These are phyloP conservation scores for Reutealis trisperma DNA, from an alignment of 345 rosid genomes.

Conservation along the genomic window DNA sequence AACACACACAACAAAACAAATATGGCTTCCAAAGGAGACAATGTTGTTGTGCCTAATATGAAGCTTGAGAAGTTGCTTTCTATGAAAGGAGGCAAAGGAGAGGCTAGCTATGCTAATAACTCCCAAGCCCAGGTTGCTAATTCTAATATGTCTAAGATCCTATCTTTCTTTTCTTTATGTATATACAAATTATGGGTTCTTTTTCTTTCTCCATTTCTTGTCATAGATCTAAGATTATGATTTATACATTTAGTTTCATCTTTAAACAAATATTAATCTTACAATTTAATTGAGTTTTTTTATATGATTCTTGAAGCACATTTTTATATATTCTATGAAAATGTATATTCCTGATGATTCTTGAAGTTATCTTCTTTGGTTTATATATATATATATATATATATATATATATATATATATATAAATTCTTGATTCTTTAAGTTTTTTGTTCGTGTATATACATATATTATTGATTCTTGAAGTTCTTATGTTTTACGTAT, in stretches of 20 bases:
- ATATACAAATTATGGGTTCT: not conserved
- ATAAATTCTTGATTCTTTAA: no score
- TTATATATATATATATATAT: no score
- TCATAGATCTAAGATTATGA: not conserved
- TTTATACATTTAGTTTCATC: not conserved
- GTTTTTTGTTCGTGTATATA: no score
- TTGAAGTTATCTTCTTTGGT: no score
- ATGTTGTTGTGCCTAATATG: slow-evolving; percentile 60
- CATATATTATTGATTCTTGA: no score
- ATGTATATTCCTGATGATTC: no score
- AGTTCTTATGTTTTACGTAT: no score
- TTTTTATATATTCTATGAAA: no score
- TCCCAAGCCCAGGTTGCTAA: slow-evolving; percentile 85
- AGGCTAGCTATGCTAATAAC: slow-evolving; percentile 88
- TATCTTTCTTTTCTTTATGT: not conserved
- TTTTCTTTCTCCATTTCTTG: not conserved
- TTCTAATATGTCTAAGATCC: not conserved
- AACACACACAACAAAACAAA: not conserved
- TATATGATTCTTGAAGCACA: no score
- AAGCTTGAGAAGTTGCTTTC: slow-evolving; percentile 82
- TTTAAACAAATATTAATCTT: no score
- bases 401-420: no score
- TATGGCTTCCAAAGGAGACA: slow-evolving; percentile 60
- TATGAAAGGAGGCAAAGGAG: slow-evolving; percentile 98
- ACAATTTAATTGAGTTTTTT: no score